Percentiles rank a stretch among this genome's conserved stretches.
Evolutionary conservation across 2,329 filamentous ascomycete genomes (phyloP).

Genomic region (Dothiorella sarmentorum): DNA sequence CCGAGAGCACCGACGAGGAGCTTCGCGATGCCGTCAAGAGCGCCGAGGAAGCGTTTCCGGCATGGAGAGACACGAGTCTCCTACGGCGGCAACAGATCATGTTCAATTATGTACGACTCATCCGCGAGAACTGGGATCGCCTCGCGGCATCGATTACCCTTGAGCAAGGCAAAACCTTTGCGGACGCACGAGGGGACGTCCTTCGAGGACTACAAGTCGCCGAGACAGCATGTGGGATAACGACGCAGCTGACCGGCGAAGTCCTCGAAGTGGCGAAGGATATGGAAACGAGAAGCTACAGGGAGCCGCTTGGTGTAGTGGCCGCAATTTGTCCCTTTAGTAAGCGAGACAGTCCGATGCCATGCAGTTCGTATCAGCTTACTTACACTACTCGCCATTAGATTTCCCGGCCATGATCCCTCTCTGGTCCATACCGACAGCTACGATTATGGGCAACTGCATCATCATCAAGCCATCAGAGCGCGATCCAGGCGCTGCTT

Average conservation of each 20-base stretch:
- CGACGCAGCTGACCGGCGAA: slow-evolving; percentile 78
- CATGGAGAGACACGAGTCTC: slow-evolving; percentile 69
- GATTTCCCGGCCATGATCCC: slow-evolving; percentile 92
- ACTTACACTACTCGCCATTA: slow-evolving; percentile 31
- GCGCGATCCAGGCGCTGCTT: slow-evolving; percentile 76
- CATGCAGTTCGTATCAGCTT: no score
- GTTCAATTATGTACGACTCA: slow-evolving; percentile 79
- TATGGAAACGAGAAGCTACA: slow-evolving; percentile 82
- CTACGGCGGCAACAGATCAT: slow-evolving; percentile 77
- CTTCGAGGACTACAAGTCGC: slow-evolving; percentile 80
- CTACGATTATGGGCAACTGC: slow-evolving; percentile 79
- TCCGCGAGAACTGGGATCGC: slow-evolving; percentile 81
- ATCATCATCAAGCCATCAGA: slow-evolving; percentile 83
- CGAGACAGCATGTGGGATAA: slow-evolving; percentile 75
- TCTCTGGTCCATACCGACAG: slow-evolving; percentile 84
- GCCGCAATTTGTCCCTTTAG: slow-evolving; percentile 86
- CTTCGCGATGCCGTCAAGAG: slow-evolving; percentile 71
- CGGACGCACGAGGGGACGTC: slow-evolving; percentile 77
- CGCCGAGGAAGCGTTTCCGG: slow-evolving; percentile 70
- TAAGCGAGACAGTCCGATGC: no score
- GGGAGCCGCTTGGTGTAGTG: slow-evolving; percentile 75
- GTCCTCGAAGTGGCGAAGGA: slow-evolving; percentile 82
- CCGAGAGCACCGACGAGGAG: slow-evolving; percentile 78
- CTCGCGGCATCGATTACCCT: slow-evolving; percentile 80
- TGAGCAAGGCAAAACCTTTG: slow-evolving; percentile 86